Evolutionary conservation across 768 basidiomycete species (phyloP), one percentile per base, ranked within the genome.

Genomic region (Leccinum broughii): DNA sequence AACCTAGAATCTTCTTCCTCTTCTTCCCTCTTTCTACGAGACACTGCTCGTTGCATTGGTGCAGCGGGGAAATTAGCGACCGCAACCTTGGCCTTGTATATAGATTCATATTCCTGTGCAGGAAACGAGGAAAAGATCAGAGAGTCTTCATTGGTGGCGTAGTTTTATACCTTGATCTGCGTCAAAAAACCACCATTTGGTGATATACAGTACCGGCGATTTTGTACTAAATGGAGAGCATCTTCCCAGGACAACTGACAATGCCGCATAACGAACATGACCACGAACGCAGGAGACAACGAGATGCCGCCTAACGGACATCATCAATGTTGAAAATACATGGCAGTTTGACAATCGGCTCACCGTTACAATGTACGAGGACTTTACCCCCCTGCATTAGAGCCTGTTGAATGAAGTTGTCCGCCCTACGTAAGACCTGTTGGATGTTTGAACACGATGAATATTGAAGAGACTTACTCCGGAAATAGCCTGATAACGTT

Each of bases 201-300:
- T 1, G 92, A 92, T 63, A 95, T 95, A 73, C 94, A 97, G 68
- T 96, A 97, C 50, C 94, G 83, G 51, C 93, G 82, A 64, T 94
- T 94, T 73, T 95, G 93, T 4, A 95, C 93, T 68, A 90, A 76
- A 67, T 93, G 92, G 52, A 95, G 78, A 0, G 92, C 93, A 57
- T 95, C 92, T 77, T 94, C 92, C 89, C 90, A 94, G 41, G 86
- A 86, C 30, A 93, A 76, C 30, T 85, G 84, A 71, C 86, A 86
- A 66, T 89, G 84, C 60, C 91, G 88, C 93, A 95, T 95, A 39
- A 92, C 92, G 70, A 91, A 95, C 90, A 94, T 94, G 56, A 95
- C 89, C 24, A 93, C 93, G 60, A 95, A 93, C 1, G 92, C 84
- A 0, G 93, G 93, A 3, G 92, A 93, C 11, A 94, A 79, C 60